Conservation (phyloP, 768 basidiomycete genomes). For the Rhodosporidiobolus odoratus region DNA sequence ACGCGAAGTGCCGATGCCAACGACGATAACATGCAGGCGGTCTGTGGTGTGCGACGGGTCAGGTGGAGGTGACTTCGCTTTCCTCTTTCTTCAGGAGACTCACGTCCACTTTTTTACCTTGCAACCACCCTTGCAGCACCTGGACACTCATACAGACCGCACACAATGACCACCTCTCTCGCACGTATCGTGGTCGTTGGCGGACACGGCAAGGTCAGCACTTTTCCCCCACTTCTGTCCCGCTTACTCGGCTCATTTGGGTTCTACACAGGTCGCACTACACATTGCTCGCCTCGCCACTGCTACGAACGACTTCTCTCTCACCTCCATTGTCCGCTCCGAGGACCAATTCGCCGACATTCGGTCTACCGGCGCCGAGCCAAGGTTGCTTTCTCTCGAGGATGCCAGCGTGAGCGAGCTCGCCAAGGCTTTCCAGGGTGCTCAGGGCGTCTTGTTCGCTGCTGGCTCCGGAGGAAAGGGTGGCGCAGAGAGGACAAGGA, state of each 20-base stretch:
- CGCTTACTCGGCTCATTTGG: constrained; percentile 16
- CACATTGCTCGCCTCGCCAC: constrained; percentile 55
- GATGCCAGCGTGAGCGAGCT: constrained; percentile 53
- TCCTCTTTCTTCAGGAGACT: too few relatives aligned
- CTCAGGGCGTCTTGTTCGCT: constrained; percentile 49
- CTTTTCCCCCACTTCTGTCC: neutral
- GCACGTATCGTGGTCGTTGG: constrained; percentile 36
- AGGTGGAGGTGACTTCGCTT: too few relatives aligned
- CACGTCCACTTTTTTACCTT: too few relatives aligned
- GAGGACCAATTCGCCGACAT: constrained; percentile 54
- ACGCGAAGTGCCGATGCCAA: too few relatives aligned
- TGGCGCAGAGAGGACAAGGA: constrained; percentile 51
- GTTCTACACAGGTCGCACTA: constrained; percentile 50
- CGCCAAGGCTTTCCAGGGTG: constrained; percentile 50
- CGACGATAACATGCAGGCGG: too few relatives aligned
- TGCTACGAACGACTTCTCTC: constrained; percentile 47
- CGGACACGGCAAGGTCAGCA: constrained; percentile 32
- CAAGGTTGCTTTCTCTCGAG: constrained; percentile 59
- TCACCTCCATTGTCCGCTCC: constrained; percentile 59
- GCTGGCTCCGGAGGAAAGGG: constrained; percentile 60
- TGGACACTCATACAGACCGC: too few relatives aligned
- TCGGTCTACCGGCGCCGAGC: constrained; percentile 49
- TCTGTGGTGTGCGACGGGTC: too few relatives aligned
- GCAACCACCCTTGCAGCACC: too few relatives aligned
- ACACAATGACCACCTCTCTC: constrained; percentile 3